phyloP scores from a whole-genome alignment of 768 basidiomycete genomes.

The Trametes cubensis region DNA sequence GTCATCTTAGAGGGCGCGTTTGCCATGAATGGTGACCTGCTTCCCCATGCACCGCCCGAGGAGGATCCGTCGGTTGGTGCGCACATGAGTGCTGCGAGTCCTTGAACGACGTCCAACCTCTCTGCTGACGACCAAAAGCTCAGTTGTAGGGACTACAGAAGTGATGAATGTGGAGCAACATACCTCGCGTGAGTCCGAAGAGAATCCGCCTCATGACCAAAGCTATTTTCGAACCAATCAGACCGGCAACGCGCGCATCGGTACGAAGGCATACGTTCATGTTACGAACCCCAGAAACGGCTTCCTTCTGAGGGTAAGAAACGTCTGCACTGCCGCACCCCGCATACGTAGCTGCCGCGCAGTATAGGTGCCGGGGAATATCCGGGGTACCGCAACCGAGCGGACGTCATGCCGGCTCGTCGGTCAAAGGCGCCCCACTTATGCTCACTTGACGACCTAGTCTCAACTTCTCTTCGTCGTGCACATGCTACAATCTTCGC shows the following conservation, averaged over 20 bases:
- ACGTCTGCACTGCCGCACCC: conserved; percentile 5
- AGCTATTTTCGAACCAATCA: conserved; percentile 10
- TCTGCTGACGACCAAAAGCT: not conserved
- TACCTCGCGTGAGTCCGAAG: conserved; percentile 4
- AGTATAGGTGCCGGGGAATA: conserved; percentile 8
- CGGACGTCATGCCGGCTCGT: conserved; percentile 11
- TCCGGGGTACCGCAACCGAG: not conserved
- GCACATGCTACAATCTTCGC: not conserved
- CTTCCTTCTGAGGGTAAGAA: conserved; percentile 8
- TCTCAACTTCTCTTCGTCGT: not conserved
- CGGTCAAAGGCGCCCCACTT: conserved; percentile 6
- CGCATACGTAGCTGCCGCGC: conserved; percentile 3
- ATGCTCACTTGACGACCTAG: conserved; percentile 5
- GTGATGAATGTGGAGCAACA: conserved; percentile 15
- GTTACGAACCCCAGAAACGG: not conserved
- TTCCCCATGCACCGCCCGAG: conserved; percentile 7
- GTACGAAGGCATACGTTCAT: not conserved
- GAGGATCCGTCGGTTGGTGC: conserved; percentile 11
- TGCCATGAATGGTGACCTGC: not conserved
- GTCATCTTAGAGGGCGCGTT: not conserved
- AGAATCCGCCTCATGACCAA: conserved; percentile 4
- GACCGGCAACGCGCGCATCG: not conserved
- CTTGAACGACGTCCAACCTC: not conserved
- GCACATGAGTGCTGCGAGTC: conserved; percentile 12
- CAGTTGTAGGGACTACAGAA: not conserved